A percentile compares a stretch with the other conserved stretches of the same genome.
phyloP scores from a whole-genome alignment of 2,329 filamentous ascomycete genomes.

The Penicillium sp. region DNA sequence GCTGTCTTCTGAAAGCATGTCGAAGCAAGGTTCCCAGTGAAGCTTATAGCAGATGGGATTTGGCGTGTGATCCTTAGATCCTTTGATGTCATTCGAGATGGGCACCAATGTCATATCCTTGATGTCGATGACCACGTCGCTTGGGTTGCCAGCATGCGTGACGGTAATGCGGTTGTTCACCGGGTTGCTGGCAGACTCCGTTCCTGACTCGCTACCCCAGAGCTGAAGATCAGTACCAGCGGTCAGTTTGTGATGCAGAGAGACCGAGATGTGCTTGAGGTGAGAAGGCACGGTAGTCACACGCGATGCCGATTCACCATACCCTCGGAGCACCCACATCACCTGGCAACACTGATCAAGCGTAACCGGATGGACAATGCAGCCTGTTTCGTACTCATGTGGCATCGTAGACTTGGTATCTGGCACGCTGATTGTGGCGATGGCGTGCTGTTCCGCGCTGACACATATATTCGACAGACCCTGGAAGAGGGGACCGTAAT shows the following conservation, averaged over 20 bases:
- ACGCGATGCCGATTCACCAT: conserved; percentile 12
- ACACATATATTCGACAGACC: conserved; percentile 13
- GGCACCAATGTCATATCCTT: conserved; percentile 17
- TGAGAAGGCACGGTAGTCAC: conserved; percentile 19
- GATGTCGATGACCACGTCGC: conserved; percentile 15
- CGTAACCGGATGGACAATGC: conserved; percentile 19
- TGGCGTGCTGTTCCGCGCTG: conserved; percentile 3
- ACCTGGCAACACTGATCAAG: conserved; percentile 19
- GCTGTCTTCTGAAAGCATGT: conserved; percentile 16
- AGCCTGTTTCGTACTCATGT: conserved; percentile 10
- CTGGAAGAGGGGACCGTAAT: conserved; percentile 19
- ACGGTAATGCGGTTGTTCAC: conserved; percentile 18
- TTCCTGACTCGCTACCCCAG: conserved; percentile 8
- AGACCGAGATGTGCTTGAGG: conserved; percentile 16
- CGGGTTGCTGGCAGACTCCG: conserved; percentile 10
- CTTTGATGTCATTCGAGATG: conserved; percentile 16
- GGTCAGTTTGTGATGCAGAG: conserved; percentile 5
- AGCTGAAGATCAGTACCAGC: conserved; percentile 14
- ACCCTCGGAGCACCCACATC: conserved; percentile 20
- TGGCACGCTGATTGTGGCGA: conserved; percentile 15
- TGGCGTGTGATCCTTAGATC: conserved; percentile 12
- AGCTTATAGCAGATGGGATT: conserved; percentile 21
- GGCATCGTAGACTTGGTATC: conserved; percentile 20
- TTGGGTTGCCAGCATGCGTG: conserved; percentile 8
- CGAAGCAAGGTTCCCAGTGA: conserved; percentile 22